A percentile compares a stretch with the other conserved stretches of the same genome.
These are phyloP conservation scores for Petasospora rhodanensis DNA, from an alignment of 1,139 yeast genomes.

Conservation along the genomic window DNA sequence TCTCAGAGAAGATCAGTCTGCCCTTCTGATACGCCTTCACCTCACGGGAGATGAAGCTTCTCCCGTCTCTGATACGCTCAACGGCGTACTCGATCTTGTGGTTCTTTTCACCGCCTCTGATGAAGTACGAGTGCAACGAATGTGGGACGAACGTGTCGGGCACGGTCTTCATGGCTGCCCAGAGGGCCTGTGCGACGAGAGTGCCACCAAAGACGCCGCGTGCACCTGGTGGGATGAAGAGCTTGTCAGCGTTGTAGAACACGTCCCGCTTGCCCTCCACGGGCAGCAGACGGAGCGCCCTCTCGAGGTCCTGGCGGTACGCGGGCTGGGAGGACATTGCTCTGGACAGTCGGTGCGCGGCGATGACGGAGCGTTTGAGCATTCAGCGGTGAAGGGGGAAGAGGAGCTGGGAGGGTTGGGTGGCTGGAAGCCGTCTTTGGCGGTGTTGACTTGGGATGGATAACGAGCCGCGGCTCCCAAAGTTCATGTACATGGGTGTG, in stretches of 20 bases:
- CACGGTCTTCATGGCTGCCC: conserved; percentile 55
- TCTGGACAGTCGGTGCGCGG: too few relatives aligned
- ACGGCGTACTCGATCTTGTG: conserved; percentile 56
- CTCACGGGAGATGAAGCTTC: conserved; percentile 55
- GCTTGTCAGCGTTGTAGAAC: conserved; percentile 29
- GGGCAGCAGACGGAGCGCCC: conserved; percentile 27
- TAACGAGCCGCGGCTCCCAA: too few relatives aligned
- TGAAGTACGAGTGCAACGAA: conserved; percentile 48
- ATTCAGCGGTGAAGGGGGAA: too few relatives aligned
- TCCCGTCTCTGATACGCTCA: conserved; percentile 53
- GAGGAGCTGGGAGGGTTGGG: too few relatives aligned
- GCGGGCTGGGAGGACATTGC: too few relatives aligned
- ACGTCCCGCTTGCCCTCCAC: conserved; percentile 26
- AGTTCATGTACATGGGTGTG: too few relatives aligned
- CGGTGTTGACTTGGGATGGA: too few relatives aligned
- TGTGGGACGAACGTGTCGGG: conserved; percentile 41
- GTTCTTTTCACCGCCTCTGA: conserved; percentile 45
- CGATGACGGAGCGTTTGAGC: too few relatives aligned
- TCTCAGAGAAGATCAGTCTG: conserved; percentile 46
- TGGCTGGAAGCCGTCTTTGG: too few relatives aligned
- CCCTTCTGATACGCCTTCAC: conserved; percentile 54
- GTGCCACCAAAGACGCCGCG: conserved; percentile 81
- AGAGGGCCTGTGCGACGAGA: conserved; percentile 64
- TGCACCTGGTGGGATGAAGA: conserved; percentile 48
- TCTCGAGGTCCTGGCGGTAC: conserved; percentile 14